phyloP scores from a whole-genome alignment of 768 basidiomycete genomes.

The Auricularia sp. region DNA sequence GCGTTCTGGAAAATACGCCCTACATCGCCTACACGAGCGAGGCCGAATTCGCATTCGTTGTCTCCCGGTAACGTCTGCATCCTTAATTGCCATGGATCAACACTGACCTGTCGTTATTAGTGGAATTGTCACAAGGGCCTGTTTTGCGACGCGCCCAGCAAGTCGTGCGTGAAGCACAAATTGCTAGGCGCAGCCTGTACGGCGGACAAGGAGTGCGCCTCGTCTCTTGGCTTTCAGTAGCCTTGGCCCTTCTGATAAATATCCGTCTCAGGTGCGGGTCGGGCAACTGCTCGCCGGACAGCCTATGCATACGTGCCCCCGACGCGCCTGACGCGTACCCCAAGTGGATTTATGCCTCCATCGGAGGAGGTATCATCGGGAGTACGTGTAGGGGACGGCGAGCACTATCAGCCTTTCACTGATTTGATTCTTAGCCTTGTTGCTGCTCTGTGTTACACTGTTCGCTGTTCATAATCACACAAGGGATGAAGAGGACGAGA shows the following conservation, averaged over 20 bases:
- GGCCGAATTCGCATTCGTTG: constrained; percentile 62
- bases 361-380: constrained; percentile 59
- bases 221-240: constrained; percentile 1
- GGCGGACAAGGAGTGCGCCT: constrained; percentile 39
- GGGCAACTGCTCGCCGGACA: constrained; percentile 57
- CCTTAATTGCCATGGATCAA: not conserved
- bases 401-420: too few relatives aligned
- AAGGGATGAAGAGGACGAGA: constrained; percentile 67
- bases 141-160: constrained; percentile 60
- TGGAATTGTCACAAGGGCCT: constrained; percentile 60
- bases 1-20: constrained; percentile 67
- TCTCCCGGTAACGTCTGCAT: constrained; percentile 51
- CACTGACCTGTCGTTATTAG: constrained; percentile 21
- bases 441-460: constrained; percentile 69
- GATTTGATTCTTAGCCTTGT: not conserved
- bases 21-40: constrained; percentile 57
- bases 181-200: constrained; percentile 45
- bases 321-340: constrained; percentile 52
- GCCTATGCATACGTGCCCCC: constrained; percentile 50
- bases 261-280: constrained; percentile 46
- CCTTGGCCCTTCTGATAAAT: not conserved
- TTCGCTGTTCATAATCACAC: constrained; percentile 63
- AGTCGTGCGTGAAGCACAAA: constrained; percentile 51
- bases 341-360: constrained; percentile 60
- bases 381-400: constrained; percentile 33